phyloP scores from a whole-genome alignment of 495 filamentous ascomycete genomes.

The Penicillium herquei region DNA sequence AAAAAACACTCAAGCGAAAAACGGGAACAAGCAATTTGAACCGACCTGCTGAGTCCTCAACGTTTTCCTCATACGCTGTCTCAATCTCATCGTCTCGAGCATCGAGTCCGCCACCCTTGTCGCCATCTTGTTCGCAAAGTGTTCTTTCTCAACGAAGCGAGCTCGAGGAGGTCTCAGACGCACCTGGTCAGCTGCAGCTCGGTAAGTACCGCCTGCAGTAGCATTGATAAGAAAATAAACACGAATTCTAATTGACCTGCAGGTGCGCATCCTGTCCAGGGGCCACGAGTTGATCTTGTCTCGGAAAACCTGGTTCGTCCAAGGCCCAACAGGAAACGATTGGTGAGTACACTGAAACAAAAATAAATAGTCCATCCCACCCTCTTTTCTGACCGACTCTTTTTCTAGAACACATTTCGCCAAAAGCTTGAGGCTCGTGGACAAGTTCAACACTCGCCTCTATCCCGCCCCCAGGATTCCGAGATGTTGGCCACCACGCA shows the following conservation, averaged over 20 bases:
- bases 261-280: slow-evolving; percentile 16
- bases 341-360: slow-evolving; percentile 27
- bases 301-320: slow-evolving; percentile 22
- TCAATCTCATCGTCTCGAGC: slow-evolving; percentile 31
- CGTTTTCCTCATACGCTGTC: slow-evolving; percentile 21
- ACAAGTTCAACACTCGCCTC: slow-evolving; percentile 15
- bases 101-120: slow-evolving; percentile 44
- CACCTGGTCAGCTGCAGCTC: neutral
- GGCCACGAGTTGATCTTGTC: slow-evolving; percentile 26
- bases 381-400: slow-evolving; percentile 1
- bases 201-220: slow-evolving; percentile 3
- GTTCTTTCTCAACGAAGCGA: slow-evolving; percentile 34
- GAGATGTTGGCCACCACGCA: slow-evolving; percentile 30
- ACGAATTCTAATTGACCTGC: slow-evolving; percentile 16
- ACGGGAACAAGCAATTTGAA: slow-evolving; percentile 36
- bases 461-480: slow-evolving; percentile 22
- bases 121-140: slow-evolving; percentile 44
- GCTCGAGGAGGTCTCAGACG: slow-evolving; percentile 30
- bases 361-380: slow-evolving; percentile 7
- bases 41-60: slow-evolving; percentile 18
- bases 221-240: slow-evolving; percentile 2
- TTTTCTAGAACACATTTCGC: slow-evolving; percentile 42
- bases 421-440: slow-evolving; percentile 28
- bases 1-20: slow-evolving; percentile 37
- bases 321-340: slow-evolving; percentile 29